Conservation (phyloP, 2,329 filamentous ascomycete genomes). For the Aspergillus sp. region DNA sequence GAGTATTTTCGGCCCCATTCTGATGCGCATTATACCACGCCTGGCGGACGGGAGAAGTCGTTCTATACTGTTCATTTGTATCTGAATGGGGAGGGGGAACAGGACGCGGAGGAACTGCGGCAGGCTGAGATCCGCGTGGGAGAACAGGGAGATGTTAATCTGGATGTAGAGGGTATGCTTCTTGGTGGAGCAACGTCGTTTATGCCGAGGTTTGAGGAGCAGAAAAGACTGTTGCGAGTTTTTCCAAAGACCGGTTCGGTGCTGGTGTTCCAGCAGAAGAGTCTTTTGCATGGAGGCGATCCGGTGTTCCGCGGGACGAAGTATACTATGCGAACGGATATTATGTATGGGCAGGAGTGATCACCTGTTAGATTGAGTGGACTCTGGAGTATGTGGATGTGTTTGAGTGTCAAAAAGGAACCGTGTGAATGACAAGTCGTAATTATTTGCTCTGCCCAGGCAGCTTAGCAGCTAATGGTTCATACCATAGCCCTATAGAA, state of each 20-base stretch:
- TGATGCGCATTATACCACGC: slow-evolving; percentile 62
- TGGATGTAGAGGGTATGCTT: slow-evolving; percentile 32
- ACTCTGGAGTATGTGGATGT: too few species aligned
- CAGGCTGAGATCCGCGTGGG: slow-evolving; percentile 18
- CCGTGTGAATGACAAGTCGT: background rate
- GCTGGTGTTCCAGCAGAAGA: slow-evolving; percentile 56
- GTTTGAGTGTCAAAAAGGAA: too few species aligned
- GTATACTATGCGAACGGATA: slow-evolving; percentile 55
- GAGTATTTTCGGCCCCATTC: slow-evolving; percentile 73
- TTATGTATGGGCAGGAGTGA: slow-evolving; percentile 45
- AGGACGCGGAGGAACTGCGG: slow-evolving; percentile 28
- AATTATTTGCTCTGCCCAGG: background rate
- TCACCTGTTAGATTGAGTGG: too few species aligned
- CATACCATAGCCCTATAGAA: too few species aligned
- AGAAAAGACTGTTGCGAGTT: slow-evolving; percentile 38
- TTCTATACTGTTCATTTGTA: slow-evolving; percentile 58
- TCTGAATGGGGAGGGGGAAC: slow-evolving; percentile 46
- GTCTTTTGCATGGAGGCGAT: slow-evolving; percentile 54
- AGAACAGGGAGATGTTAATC: slow-evolving; percentile 16
- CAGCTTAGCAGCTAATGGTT: too few species aligned
- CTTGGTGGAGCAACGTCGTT: slow-evolving; percentile 57
- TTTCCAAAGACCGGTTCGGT: slow-evolving; percentile 52
- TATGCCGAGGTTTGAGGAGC: slow-evolving; percentile 29
- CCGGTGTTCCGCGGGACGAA: slow-evolving; percentile 54
- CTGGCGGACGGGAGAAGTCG: slow-evolving; percentile 50